Conservation (phyloP, 306 rosid genomes). For the Sicyos baderoa region DNA sequence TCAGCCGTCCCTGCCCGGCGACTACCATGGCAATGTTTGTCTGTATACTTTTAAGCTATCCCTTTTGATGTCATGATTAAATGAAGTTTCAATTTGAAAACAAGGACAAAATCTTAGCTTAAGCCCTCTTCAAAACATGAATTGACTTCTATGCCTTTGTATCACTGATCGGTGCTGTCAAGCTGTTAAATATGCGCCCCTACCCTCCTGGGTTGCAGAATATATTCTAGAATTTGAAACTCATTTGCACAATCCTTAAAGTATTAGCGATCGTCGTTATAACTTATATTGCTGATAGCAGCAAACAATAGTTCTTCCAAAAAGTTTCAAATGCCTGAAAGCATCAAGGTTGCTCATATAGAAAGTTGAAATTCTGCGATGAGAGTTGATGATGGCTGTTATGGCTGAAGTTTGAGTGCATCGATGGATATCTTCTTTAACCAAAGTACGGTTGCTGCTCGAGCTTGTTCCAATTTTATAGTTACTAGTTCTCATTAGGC, state of each 20-base stretch:
- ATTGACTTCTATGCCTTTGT: not conserved
- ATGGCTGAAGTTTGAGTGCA: not conserved
- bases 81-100: not conserved
- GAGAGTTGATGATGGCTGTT: not conserved
- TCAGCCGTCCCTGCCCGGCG: not conserved
- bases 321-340: constrained; percentile 3
- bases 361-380: not conserved
- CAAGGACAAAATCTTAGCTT: constrained; percentile 1
- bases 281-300: constrained; percentile 6
- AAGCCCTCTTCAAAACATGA: not conserved
- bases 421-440: not conserved
- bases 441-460: not conserved
- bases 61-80: constrained; percentile 1
- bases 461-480: not conserved
- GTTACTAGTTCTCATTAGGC: not conserved
- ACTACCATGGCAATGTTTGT: not conserved
- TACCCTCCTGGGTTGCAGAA: constrained; percentile 1
- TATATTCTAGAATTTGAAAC: not conserved
- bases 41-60: not conserved
- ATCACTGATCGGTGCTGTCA: constrained; percentile 1
- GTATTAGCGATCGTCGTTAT: not conserved
- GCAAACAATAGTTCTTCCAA: not conserved
- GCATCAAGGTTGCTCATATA: not conserved
- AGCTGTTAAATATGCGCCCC: constrained; percentile 8
- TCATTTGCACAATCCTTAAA: constrained; percentile 2